phyloP scores from a whole-genome alignment of 139 green algal genomes.

The Chlamydomonas schloesseri region DNA sequence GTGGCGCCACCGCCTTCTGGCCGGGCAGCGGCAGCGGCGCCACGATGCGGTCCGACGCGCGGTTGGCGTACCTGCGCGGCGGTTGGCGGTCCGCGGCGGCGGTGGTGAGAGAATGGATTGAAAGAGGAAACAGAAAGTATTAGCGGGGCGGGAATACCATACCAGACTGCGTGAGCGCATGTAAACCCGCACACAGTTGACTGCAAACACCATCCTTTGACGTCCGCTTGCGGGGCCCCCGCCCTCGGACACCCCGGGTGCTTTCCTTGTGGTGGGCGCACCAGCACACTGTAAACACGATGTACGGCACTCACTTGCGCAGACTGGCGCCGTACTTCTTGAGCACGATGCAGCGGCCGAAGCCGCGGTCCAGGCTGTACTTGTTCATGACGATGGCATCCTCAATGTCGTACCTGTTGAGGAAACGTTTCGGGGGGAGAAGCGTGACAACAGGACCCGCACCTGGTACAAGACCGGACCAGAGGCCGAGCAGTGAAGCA shows the following conservation, averaged over 20 bases:
- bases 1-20: conserved; percentile 11
- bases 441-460: neutral
- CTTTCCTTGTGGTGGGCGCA: no score
- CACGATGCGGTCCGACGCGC: conserved; percentile 89
- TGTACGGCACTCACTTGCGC: conserved; percentile 66
- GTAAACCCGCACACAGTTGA: no score
- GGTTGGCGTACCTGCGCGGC: conserved; percentile 92
- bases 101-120: neutral
- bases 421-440: no score
- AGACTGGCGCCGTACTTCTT: conserved; percentile 94
- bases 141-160: no score
- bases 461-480: no score
- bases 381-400: conserved; percentile 99
- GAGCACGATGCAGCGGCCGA: conserved; percentile 97
- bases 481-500: no score
- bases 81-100: no score
- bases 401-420: conserved; percentile 90
- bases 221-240: no score
- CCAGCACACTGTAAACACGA: no score
- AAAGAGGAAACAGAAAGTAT: neutral
- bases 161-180: no score
- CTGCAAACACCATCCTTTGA: no score
- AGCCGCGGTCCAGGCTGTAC: conserved; percentile 94
- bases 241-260: no score
- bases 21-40: conserved; percentile 53